Conservation (phyloP, 257 asterid species). For the Asclepias syriaca region DNA sequence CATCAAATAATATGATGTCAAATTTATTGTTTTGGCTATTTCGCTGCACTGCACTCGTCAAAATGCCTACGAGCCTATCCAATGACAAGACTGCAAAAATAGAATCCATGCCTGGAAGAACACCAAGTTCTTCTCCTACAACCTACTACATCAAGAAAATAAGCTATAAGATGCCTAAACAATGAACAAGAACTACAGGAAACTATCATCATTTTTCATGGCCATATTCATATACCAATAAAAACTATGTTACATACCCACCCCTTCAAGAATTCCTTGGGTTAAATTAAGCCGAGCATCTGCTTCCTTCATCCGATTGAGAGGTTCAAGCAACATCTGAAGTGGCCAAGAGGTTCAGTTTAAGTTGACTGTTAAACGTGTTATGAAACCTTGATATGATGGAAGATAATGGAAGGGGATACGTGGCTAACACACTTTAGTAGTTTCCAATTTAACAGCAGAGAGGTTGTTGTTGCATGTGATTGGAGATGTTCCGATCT, state of each 20-base stretch:
- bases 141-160: conserved; percentile 50
- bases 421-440: conserved; percentile 46
- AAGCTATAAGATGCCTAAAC: conserved; percentile 9
- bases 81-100: conserved; percentile 75
- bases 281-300: conserved; percentile 85
- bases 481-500: conserved; percentile 68
- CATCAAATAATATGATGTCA: conserved; percentile 76
- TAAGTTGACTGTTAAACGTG: conserved; percentile 7
- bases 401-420: conserved; percentile 14
- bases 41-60: conserved; percentile 25
- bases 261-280: conserved; percentile 98
- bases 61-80: conserved; percentile 52
- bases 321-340: conserved; percentile 97
- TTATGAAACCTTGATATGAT: conserved; percentile 10
- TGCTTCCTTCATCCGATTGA: conserved; percentile 75
- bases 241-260: conserved; percentile 49
- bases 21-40: conserved; percentile 37
- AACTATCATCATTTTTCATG: background rate
- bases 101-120: conserved; percentile 99
- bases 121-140: conserved; percentile 94
- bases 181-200: background rate
- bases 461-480: conserved; percentile 57
- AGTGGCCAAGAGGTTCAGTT: conserved; percentile 17
- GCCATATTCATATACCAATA: background rate
- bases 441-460: conserved; percentile 82